Evolutionary conservation across 2,329 filamentous ascomycete genomes (phyloP), one percentile per base, ranked within the genome.

Genomic region (Xylaria sp.): DNA sequence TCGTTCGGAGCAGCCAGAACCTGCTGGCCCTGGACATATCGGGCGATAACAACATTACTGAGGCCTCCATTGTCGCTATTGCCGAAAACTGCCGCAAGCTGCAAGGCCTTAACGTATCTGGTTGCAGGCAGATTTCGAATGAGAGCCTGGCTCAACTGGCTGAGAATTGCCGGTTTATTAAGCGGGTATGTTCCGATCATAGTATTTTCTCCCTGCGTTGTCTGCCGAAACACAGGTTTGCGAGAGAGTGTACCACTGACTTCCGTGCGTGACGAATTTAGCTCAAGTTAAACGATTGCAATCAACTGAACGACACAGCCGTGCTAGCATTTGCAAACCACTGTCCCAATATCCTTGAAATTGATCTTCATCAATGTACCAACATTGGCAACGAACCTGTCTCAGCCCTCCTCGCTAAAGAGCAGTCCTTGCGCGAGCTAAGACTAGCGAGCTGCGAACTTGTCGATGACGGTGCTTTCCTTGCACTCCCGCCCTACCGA

Each of bases 241-340:
- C 17, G 54, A 51, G 29, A 22, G 38, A 13, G 68, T 36, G 68
- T 47, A 1, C 17, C n/a, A 66, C 79, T 84, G 73, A 83, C 71
- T 45, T 10, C n/a, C 57, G 42, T 49, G 15, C 15, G 49, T 20
- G 47, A 13, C 13, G 33, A 31, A 47, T 73, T 95, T 73, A 96
- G 89, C 86, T 99, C 72, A 99, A 99, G 87, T 86, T 99, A 68
- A 99, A 98, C 79, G 92, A 94, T 64, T 97, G 96, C 77, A 80
- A 81, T n/a, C 92, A 97, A 79, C 83, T 97, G 38, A 93, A 91
- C 44, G 93, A 98, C 77, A 85, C 86, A 55, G 90, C 94, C 6
- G 90, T 98, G 69, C 83, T 92, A 65, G 92, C 94, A 3, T 96
- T 99, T 77, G 95, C 96, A 5, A 85, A 90, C 51, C 88, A 96